Conservation (phyloP, 2,329 filamentous ascomycete genomes). For the Penicillium sclerotiorum region DNA sequence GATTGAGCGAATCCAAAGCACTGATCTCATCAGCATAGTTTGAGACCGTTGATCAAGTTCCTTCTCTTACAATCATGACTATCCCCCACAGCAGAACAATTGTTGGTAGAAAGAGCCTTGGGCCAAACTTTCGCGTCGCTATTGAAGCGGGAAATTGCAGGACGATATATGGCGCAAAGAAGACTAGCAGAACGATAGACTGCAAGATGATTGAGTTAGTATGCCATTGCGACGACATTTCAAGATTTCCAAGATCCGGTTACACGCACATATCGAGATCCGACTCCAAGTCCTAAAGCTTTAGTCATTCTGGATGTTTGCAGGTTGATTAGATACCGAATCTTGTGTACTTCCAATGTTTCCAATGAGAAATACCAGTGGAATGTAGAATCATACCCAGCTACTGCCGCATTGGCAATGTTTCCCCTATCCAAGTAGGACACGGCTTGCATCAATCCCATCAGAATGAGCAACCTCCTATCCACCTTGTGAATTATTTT, state of each 20-base stretch:
- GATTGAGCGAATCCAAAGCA: no score
- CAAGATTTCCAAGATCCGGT: not conserved
- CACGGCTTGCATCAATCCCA: conserved; percentile 2
- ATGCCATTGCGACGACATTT: not conserved
- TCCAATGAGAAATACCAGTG: no score
- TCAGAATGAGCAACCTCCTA: not conserved
- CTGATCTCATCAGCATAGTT: no score
- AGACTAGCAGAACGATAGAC: conserved; percentile 52
- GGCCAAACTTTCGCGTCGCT: no score
- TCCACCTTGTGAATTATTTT: conserved; percentile 1
- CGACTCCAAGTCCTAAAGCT: not conserved
- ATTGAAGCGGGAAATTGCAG: no score
- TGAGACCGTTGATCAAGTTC: no score
- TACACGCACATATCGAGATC: not conserved
- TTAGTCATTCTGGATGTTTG: not conserved
- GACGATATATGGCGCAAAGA: conserved; percentile 76
- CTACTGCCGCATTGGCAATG: conserved; percentile 1
- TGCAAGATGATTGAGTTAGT: not conserved
- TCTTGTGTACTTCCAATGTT: no score
- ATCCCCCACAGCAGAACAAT: no score
- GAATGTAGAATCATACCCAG: not conserved
- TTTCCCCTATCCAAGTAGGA: not conserved
- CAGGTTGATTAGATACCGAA: not conserved
- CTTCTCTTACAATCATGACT: no score
- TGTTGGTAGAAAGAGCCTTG: no score